These are phyloP conservation scores for Erigeron philadelphicus DNA, from an alignment of 140 eudicot genomes.

Conservation along the genomic window DNA sequence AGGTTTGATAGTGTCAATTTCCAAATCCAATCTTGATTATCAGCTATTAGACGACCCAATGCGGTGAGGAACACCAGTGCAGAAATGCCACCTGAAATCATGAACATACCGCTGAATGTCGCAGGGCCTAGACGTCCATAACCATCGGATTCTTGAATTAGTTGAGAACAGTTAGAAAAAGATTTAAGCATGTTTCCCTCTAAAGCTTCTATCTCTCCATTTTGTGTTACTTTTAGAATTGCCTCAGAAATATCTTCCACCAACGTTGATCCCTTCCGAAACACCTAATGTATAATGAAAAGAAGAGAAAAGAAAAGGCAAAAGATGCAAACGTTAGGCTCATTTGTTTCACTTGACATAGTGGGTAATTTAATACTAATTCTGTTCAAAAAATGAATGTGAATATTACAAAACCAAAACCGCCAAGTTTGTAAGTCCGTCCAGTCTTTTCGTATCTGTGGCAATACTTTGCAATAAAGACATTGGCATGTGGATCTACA, in stretches of 20 bases:
- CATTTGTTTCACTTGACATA: no score
- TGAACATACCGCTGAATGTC: conserved; percentile 34
- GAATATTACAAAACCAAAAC: conserved; percentile 40
- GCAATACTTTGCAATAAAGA: conserved; percentile 47
- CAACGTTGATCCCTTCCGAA: conserved; percentile 40
- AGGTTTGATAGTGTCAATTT: conserved; percentile 7
- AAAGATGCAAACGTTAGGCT: not conserved
- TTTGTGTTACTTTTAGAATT: conserved; percentile 35
- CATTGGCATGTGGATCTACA: conserved; percentile 47
- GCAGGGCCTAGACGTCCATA: conserved; percentile 22
- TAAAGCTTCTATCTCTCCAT: conserved; percentile 33
- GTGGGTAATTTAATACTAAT: not conserved
- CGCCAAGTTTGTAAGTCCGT: conserved; percentile 37
- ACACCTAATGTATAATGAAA: conserved; percentile 1
- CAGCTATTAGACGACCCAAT: conserved; percentile 19
- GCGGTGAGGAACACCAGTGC: conserved; percentile 26
- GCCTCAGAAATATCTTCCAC: conserved; percentile 40
- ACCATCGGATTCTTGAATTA: conserved; percentile 1
- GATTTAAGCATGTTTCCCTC: conserved; percentile 27
- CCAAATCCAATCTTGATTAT: not conserved
- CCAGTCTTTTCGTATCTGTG: conserved; percentile 31
- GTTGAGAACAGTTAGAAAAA: conserved; percentile 25
- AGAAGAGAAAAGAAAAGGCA: not conserved
- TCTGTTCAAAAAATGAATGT: not conserved
- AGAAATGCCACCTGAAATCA: conserved; percentile 31